phyloP scores from a whole-genome alignment of 345 rosid genomes.

The thale cress (Arabidopsis thaliana) region TAIR10.1 NC_003076.8:24564001-24564500 shows the following conservation, averaged over 20 bases:
- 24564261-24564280: constrained; percentile 34
- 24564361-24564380: constrained; percentile 83
- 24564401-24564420: constrained; percentile 27
- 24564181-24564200: background rate
- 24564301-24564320: constrained; percentile 39
- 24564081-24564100: constrained; percentile 26
- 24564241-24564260: constrained; percentile 32
- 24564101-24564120: constrained; percentile 37
- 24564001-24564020: constrained; percentile 45
- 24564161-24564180: constrained; percentile 47
- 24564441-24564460: constrained; percentile 21
- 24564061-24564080: constrained; percentile 14
- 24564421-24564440: constrained; percentile 24
- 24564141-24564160: constrained; percentile 39
- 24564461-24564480: constrained; percentile 18
- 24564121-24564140: constrained; percentile 43
- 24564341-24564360: constrained; percentile 65
- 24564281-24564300: constrained; percentile 39
- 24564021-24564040: constrained; percentile 43
- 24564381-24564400: constrained; percentile 75
- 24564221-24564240: constrained; percentile 14
- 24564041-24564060: constrained; percentile 36
- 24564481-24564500: constrained; percentile 19
- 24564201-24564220: constrained; percentile 28
- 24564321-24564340: constrained; percentile 55